phyloP scores from a whole-genome alignment of 768 basidiomycete genomes.

The Boletus edulis region DNA sequence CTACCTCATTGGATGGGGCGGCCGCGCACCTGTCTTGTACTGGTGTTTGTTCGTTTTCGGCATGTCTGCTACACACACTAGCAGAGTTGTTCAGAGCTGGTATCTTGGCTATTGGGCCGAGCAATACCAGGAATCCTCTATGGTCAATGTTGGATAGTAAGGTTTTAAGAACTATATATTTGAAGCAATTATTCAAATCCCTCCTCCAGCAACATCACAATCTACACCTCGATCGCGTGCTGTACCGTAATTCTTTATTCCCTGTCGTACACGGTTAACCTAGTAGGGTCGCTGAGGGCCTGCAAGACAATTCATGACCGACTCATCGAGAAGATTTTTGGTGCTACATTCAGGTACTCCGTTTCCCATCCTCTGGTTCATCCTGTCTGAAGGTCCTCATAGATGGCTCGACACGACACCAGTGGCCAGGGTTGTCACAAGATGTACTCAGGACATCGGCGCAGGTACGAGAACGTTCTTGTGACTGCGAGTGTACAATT shows the following conservation, averaged over 20 bases:
- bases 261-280: slow-evolving; percentile 36
- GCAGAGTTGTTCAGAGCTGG: slow-evolving; percentile 33
- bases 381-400: slow-evolving; percentile 30
- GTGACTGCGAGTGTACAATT: not conserved
- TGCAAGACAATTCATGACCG: slow-evolving; percentile 51
- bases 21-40: slow-evolving; percentile 24
- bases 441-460: slow-evolving; percentile 50
- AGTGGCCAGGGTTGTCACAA: slow-evolving; percentile 28
- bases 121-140: slow-evolving; percentile 26
- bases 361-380: slow-evolving; percentile 18
- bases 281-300: slow-evolving; percentile 49
- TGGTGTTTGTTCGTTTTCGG: slow-evolving; percentile 24
- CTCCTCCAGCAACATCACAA: slow-evolving; percentile 45
- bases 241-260: slow-evolving; percentile 32
- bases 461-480: not conserved
- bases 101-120: slow-evolving; percentile 35
- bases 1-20: slow-evolving; percentile 23
- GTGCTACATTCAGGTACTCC: slow-evolving; percentile 60
- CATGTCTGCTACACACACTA: slow-evolving; percentile 20
- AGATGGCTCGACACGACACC: slow-evolving; percentile 48
- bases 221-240: slow-evolving; percentile 39
- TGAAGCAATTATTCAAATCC: not conserved
- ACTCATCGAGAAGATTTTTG: slow-evolving; percentile 52
- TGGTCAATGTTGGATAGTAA: slow-evolving; percentile 34
- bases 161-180: not conserved